Evolutionary conservation across 805 yeast species (phyloP).

Genomic region (Ogataea allantospora): DNA sequence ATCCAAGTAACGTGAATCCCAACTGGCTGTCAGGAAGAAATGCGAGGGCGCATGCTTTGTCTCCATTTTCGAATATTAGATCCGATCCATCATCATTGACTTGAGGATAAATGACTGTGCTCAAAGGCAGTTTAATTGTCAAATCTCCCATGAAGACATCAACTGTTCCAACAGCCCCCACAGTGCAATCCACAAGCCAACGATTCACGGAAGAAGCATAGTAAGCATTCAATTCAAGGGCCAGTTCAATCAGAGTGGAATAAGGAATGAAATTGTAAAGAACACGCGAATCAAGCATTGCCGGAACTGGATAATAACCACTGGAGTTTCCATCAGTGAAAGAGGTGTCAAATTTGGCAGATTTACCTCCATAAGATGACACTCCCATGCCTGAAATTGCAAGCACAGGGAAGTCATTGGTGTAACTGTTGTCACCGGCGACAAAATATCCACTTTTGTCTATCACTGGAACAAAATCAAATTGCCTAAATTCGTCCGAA

Average conservation of each 20-base stretch:
- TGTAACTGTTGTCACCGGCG: constrained; percentile 14
- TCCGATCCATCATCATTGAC: constrained; percentile 32
- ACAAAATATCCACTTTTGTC: constrained; percentile 18
- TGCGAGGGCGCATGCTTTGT: constrained; percentile 53
- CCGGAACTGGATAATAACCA: constrained; percentile 45
- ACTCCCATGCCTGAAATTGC: constrained; percentile 47
- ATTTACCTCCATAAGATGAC: constrained; percentile 29
- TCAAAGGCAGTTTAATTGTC: constrained; percentile 48
- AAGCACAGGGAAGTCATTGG: constrained; percentile 38
- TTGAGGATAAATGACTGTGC: constrained; percentile 44
- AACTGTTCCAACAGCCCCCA: constrained; percentile 49
- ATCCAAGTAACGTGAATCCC: constrained; percentile 58
- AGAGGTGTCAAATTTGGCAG: constrained; percentile 31
- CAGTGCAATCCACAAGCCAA: constrained; percentile 66
- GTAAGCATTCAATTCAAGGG: constrained; percentile 68
- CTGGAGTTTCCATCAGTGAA: constrained; percentile 40
- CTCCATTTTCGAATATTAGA: constrained; percentile 52
- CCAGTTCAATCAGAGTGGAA: constrained; percentile 55
- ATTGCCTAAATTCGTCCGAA: constrained; percentile 47
- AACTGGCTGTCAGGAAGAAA: constrained; percentile 45
- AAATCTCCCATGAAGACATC: constrained; percentile 54
- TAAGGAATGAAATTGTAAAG: constrained; percentile 52
- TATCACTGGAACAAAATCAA: constrained; percentile 46
- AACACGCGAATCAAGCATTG: constrained; percentile 57
- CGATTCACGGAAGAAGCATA: constrained; percentile 44